Evolutionary conservation across 148 eudicot genomes (phyloP), one percentile per base, ranked within the genome.

Genomic region (Silene latifolia): DNA sequence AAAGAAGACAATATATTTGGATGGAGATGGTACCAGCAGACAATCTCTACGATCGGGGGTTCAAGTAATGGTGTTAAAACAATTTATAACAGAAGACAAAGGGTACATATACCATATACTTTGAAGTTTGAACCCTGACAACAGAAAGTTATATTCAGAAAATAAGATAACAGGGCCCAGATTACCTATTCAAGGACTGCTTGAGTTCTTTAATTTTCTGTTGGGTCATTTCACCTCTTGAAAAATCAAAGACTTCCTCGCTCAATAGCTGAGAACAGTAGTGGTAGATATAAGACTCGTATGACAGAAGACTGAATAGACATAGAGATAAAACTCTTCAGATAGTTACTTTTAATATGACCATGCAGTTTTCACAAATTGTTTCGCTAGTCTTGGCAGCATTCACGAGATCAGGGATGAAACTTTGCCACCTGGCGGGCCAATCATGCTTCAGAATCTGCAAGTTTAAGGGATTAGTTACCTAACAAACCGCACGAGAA

Each of bases 141-240:
- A 7, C 3, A 5, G 8, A 3, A 71, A 53, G 44, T 69, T 2
- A 32, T 32, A 32, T 69, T 70, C 25, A 54, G 23, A 72, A 47
- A 65, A 44, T 3, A 0, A 35, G 56, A 67, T 21, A 29, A 48
- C 4, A 5, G 24, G 54, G 19, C 46, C 58, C 67, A 65, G n/a
- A 23, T 80, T 84, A 95, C 98, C 98, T 95, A 80, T 95, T 95
- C 69, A 95, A 69, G 6, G 98, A 95, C 73, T 95, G 93, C 75
- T 95, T 95, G 42, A 95, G 95, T 79, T 95, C 98, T 82, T 89
- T 95, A 69, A 95, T 95, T 82, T 95, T 95, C 82, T 86, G 96
- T 67, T 95, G 98, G 5, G 98, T 95, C 98, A 95, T 95, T 86
- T 95, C 97, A 75, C 98, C 98, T 86, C 98, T 95, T 67, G 98